Base-by-base conservation (phyloP, 2,329 filamentous ascomycete species). In the Beauveria sp. region DNA sequence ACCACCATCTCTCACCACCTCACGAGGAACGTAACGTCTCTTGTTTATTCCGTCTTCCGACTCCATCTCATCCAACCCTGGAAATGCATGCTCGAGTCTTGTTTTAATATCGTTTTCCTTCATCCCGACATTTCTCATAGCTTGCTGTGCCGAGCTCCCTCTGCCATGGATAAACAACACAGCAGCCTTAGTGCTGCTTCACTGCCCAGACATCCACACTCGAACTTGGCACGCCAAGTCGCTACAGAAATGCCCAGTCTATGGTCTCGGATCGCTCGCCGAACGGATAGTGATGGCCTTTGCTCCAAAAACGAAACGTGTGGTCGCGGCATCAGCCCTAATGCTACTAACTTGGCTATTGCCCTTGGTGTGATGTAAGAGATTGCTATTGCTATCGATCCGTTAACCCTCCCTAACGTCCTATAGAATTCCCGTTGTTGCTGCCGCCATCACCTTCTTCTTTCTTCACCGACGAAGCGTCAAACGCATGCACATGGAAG, bases 401-500 rank as follows among this genome's bases (percentile, higher is more conserved):
- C 14, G 38, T 34, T n/a, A n/a, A 24, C 24, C 14, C 31, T 18
- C 43, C 40, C 69, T 73, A 51, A 70, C 64, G 16, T 7, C 31
- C 51, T 59, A 6, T 70, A 97, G 93, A 48, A 85, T 98, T 60
- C 93, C 95, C 1, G 71, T 96, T 52, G 78, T 86, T 34, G 77
- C 83, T 64, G 88, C 89, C 22, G 72, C 88, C 1, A 71, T 85
- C 53, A 83, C 91, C 1, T 77, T 97, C 45, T 70, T 93, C 66
- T 88, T 87, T 70, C 82, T 99, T 42, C 93, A 97, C 72, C 85
- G 91, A 58, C 84, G 91, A 72, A 89, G 91, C 69, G 76, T 90
- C 45, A 85, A 83, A 72, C 91, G 86, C 69, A 80, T 91, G 65
- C 80, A 80, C 61, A 77, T 81, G 63, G 95, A 99, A 76, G 95